Conservation (phyloP, 192 early-diverging fungal genomes). For the Backusella parvicylindrica region DNA sequence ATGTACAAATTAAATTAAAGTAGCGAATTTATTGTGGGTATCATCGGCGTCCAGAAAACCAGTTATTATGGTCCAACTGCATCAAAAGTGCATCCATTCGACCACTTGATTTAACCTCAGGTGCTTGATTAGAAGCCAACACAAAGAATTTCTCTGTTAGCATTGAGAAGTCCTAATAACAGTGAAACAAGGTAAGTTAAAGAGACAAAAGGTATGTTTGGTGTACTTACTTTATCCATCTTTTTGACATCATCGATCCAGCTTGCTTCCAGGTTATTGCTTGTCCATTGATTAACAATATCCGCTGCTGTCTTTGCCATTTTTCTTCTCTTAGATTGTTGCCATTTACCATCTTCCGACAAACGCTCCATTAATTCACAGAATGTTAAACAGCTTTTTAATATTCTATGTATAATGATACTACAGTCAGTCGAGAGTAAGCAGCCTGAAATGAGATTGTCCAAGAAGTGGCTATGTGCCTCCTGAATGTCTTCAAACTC, state of each 20-base stretch:
- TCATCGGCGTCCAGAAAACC: slow-evolving; percentile 2
- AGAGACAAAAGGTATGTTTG: not conserved
- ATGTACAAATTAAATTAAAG: not conserved
- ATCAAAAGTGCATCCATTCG: slow-evolving; percentile 36
- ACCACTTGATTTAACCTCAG: slow-evolving; percentile 24
- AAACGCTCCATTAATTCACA: slow-evolving; percentile 22
- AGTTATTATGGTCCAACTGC: slow-evolving; percentile 42
- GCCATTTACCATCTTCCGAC: slow-evolving; percentile 19
- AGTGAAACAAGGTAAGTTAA: not conserved
- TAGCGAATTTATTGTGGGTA: not conserved
- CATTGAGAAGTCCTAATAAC: slow-evolving; percentile 26
- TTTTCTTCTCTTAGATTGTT: not conserved
- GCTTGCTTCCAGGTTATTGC: not conserved
- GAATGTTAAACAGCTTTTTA: slow-evolving; percentile 26
- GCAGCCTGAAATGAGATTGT: slow-evolving; percentile 33
- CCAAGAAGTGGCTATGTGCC: slow-evolving; percentile 33
- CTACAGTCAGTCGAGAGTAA: slow-evolving; percentile 25
- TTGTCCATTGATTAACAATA: slow-evolving; percentile 26
- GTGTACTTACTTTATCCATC: slow-evolving; percentile 30
- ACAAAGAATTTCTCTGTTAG: slow-evolving; percentile 25
- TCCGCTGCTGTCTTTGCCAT: slow-evolving; percentile 16
- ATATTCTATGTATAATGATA: slow-evolving; percentile 14
- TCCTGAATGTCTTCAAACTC: slow-evolving; percentile 42
- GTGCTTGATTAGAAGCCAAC: slow-evolving; percentile 18
- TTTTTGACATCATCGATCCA: slow-evolving; percentile 15